Percentiles rank a stretch among this genome's conserved stretches.
Evolutionary conservation across 176 grass and related monocot species (phyloP).

Genomic region (Rhipidocladum racemiflorum): DNA sequence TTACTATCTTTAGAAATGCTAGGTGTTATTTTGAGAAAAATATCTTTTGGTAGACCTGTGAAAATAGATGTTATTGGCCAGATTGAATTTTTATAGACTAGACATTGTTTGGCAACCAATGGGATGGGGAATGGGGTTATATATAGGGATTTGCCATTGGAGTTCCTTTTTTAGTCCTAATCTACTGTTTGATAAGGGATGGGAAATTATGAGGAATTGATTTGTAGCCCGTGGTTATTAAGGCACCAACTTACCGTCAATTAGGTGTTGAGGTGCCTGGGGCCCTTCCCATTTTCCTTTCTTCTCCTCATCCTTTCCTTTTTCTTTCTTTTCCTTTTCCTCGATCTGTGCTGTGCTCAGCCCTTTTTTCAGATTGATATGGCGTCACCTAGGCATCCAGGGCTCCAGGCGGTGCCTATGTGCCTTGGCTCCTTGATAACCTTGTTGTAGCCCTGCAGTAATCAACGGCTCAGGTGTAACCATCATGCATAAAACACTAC

Average conservation of each 20-base stretch:
- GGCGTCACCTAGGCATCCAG: background rate
- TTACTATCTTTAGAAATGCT: background rate
- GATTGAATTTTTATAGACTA: constrained; percentile 7
- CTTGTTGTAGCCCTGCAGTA: background rate
- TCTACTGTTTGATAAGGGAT: background rate
- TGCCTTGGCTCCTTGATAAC: background rate
- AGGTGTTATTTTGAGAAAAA: background rate
- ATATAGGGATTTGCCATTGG: background rate
- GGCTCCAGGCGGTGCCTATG: background rate
- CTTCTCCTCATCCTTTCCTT: background rate
- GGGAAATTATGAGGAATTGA: background rate
- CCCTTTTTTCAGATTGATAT: background rate
- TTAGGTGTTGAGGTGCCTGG: background rate
- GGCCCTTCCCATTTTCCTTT: background rate
- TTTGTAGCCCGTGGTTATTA: background rate
- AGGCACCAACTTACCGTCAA: background rate
- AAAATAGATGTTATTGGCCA: background rate
- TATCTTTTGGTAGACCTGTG: background rate
- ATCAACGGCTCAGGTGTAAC: background rate
- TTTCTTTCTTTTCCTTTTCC: background rate
- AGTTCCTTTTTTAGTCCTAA: background rate
- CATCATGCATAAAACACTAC: background rate
- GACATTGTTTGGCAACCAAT: background rate
- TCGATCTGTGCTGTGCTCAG: background rate
- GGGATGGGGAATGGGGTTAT: background rate